Percentiles rank a stretch among this genome's conserved stretches.
phyloP scores from a whole-genome alignment of 2,329 filamentous ascomycete genomes.

The Bipolaris cookei region DNA sequence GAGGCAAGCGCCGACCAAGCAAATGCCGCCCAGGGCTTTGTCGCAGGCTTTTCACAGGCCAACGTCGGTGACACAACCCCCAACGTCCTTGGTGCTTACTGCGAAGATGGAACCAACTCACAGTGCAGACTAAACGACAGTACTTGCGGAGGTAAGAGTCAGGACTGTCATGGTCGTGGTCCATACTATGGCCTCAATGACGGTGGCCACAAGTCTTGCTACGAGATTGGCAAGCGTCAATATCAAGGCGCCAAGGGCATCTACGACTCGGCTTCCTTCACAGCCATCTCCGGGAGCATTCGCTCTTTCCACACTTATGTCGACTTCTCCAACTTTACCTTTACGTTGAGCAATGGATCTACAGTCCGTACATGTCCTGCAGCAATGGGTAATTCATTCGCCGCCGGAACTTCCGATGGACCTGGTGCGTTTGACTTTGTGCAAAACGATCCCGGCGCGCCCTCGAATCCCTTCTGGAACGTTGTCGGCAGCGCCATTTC shows the following conservation, averaged over 20 bases:
- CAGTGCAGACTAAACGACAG: constrained; percentile 80
- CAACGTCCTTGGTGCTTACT: constrained; percentile 86
- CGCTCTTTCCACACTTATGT: constrained; percentile 86
- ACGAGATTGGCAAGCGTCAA: constrained; percentile 77
- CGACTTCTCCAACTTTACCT: constrained; percentile 77
- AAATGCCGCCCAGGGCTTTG: constrained; percentile 67
- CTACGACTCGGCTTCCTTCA: constrained; percentile 60
- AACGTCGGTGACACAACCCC: constrained; percentile 91
- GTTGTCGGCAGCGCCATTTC: constrained; percentile 76
- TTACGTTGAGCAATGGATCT: constrained; percentile 74
- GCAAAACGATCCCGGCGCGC: constrained; percentile 78
- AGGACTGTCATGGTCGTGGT: constrained; percentile 76
- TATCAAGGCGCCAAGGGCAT: constrained; percentile 65
- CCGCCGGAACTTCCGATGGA: constrained; percentile 89
- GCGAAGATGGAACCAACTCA: constrained; percentile 76
- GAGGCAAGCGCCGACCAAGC: constrained; percentile 53
- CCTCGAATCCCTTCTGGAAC: constrained; percentile 80
- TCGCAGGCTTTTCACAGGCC: constrained; percentile 90
- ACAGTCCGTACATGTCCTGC: constrained; percentile 79
- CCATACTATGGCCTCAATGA: constrained; percentile 72
- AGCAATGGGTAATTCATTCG: constrained; percentile 89
- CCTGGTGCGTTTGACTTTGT: constrained; percentile 93
- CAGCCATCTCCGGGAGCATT: constrained; percentile 67
- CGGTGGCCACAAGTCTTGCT: constrained; percentile 70
- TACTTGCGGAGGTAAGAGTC: constrained; percentile 76